phyloP scores from a whole-genome alignment of 176 grass and related monocot genomes.

The Eleusine indica region DNA sequence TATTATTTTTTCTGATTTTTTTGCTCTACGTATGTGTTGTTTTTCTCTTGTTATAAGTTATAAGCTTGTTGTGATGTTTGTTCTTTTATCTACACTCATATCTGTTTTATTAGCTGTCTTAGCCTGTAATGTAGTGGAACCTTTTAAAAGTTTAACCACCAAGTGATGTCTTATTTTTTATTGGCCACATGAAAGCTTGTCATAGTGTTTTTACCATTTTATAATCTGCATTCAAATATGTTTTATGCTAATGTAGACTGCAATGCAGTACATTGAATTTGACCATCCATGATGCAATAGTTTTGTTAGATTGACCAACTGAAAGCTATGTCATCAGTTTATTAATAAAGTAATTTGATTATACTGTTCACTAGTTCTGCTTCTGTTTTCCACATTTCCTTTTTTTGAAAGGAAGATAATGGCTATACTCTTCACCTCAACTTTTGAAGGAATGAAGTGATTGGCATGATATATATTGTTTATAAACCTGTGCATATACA shows the following conservation, averaged over 20 bases:
- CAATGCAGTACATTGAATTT: neutral
- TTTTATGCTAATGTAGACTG: conserved; percentile 8
- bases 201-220: neutral
- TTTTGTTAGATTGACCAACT: neutral
- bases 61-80: neutral
- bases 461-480: neutral
- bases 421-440: neutral
- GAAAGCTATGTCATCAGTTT: neutral
- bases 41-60: neutral
- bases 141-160: neutral
- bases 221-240: neutral
- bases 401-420: neutral
- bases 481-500: neutral
- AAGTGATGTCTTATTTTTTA: neutral
- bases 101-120: neutral
- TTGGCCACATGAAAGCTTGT: neutral
- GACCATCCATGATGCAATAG: neutral
- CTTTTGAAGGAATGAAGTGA: neutral
- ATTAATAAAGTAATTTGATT: conserved; percentile 14
- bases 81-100: neutral
- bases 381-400: neutral
- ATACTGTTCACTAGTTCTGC: neutral
- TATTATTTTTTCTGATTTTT: neutral
- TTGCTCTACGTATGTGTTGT: neutral
- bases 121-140: neutral